Conservation (phyloP, 1,139 yeast species). For the Pichia sp. region DNA sequence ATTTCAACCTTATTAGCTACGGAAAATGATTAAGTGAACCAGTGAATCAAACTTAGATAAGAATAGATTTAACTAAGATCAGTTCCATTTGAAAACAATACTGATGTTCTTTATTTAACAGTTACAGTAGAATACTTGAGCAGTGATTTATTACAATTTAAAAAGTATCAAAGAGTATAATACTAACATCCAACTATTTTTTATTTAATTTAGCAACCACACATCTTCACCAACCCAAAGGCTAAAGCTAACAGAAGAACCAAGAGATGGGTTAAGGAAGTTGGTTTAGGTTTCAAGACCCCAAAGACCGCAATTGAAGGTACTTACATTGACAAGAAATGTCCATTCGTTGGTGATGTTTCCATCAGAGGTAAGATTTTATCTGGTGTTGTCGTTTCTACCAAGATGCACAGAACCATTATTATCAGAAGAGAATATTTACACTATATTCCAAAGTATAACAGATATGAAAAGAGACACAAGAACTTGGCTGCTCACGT, state of each 20-base stretch:
- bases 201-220: slow-evolving; percentile 73
- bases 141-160: too few species aligned
- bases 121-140: too few species aligned
- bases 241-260: slow-evolving; percentile 97
- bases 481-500: slow-evolving; percentile 99
- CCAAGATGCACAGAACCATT: slow-evolving; percentile 99
- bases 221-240: slow-evolving; percentile 99
- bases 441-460: slow-evolving; percentile 99
- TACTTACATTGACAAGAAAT: slow-evolving; percentile 99
- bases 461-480: slow-evolving; percentile 99
- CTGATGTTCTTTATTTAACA: too few species aligned
- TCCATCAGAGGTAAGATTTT: slow-evolving; percentile 99
- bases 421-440: slow-evolving; percentile 99
- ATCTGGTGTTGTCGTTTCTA: slow-evolving; percentile 97
- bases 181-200: slow-evolving; percentile 6
- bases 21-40: too few species aligned
- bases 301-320: slow-evolving; percentile 99
- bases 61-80: too few species aligned
- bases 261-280: slow-evolving; percentile 99
- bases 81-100: too few species aligned
- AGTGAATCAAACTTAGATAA: too few species aligned
- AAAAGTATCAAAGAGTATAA: neutral
- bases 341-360: slow-evolving; percentile 96
- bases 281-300: slow-evolving; percentile 99
- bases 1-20: too few species aligned